These are phyloP conservation scores for Botrytis galanthina DNA, from an alignment of 2,329 filamentous ascomycete species.

Conservation along the genomic window DNA sequence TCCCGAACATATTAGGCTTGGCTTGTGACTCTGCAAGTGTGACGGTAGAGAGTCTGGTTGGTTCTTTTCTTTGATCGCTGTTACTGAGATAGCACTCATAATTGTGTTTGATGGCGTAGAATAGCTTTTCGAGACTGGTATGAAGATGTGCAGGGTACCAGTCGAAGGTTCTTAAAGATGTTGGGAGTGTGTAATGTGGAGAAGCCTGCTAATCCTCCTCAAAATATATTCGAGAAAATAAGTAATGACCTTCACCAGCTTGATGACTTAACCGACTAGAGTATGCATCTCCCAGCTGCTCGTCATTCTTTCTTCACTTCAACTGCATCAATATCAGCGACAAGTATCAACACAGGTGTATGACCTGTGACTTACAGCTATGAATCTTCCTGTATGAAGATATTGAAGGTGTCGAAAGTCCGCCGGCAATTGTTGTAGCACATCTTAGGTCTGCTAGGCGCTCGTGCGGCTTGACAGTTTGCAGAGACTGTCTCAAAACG, in stretches of 20 bases:
- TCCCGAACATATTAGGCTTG: background rate
- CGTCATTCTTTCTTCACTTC: rapidly evolving
- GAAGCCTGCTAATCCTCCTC: rapidly evolving
- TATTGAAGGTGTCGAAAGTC: background rate
- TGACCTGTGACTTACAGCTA: background rate
- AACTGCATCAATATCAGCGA: background rate
- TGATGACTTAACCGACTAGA: background rate
- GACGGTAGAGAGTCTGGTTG: background rate
- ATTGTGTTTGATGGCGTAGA: background rate
- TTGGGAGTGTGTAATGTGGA: background rate
- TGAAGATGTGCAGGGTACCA: background rate
- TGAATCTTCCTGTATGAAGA: too few relatives aligned
- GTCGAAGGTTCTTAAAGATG: background rate
- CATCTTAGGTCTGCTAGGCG: background rate
- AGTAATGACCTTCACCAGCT: rapidly evolving
- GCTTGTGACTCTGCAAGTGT: background rate
- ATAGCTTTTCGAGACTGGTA: background rate
- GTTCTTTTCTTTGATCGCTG: background rate
- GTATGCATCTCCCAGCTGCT: background rate
- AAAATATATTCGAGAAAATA: background rate
- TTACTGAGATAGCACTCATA: background rate
- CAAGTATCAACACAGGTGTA: background rate
- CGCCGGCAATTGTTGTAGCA: background rate
- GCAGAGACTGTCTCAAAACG: background rate
- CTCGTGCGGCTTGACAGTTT: background rate